Conservation (phyloP, 495 filamentous ascomycete genomes). For the Aspergillus sparsus region DNA sequence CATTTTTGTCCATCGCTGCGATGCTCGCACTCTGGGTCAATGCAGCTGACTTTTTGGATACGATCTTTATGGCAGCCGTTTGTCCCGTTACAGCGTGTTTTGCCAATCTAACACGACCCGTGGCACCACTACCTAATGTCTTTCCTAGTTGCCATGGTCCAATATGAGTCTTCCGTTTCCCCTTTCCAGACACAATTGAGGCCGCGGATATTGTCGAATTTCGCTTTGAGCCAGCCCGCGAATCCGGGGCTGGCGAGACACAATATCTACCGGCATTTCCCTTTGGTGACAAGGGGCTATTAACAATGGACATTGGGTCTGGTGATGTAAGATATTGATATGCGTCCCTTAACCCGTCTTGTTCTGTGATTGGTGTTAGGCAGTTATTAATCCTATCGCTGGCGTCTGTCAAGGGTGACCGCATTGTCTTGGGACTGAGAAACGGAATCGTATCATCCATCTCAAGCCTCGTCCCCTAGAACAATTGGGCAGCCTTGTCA, state of each 20-base stretch:
- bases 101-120: conserved; percentile 79
- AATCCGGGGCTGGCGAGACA: conserved; percentile 55
- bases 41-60: conserved; percentile 72
- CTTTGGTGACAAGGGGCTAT: conserved; percentile 33
- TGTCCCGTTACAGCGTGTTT: conserved; percentile 73
- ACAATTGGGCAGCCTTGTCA: background rate
- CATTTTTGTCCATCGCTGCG: conserved; percentile 64
- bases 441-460: conserved; percentile 23
- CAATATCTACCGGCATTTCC: conserved; percentile 53
- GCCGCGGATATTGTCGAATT: conserved; percentile 71
- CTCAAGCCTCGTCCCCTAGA: conserved; percentile 19
- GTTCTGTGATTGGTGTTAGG: conserved; percentile 29
- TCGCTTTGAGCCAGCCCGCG: conserved; percentile 58
- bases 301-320: conserved; percentile 42
- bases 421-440: conserved; percentile 31
- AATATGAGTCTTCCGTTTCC: conserved; percentile 71
- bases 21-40: conserved; percentile 75
- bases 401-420: conserved; percentile 53
- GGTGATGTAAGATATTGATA: conserved; percentile 33
- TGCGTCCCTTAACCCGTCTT: conserved; percentile 28
- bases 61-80: conserved; percentile 89
- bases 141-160: conserved; percentile 91
- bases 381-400: conserved; percentile 49
- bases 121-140: conserved; percentile 82
- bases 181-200: conserved; percentile 61